Conservation (phyloP, 129 eudicot genomes). For the Artemisia annua region DNA sequence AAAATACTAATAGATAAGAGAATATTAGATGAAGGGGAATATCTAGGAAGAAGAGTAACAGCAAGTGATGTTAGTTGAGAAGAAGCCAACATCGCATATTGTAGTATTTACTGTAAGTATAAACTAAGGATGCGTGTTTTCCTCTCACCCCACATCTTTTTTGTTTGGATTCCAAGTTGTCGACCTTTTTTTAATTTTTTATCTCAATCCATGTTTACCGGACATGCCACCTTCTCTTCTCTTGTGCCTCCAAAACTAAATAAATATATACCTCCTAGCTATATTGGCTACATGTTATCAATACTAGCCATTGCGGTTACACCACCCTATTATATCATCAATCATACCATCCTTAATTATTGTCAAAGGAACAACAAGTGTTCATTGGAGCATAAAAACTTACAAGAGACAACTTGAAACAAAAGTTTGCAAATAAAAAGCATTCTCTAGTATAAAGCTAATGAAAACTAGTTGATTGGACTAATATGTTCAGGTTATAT, state of each 20-base stretch:
- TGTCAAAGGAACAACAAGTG: too few relatives aligned
- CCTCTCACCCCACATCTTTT: slow-evolving; percentile 44
- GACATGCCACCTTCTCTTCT: not conserved
- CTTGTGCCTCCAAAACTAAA: not conserved
- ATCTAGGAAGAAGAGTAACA: slow-evolving; percentile 1
- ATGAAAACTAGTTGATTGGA: too few relatives aligned
- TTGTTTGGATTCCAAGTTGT: slow-evolving; percentile 9
- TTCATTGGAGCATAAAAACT: too few relatives aligned
- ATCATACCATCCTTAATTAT: too few relatives aligned
- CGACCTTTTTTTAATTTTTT: not conserved
- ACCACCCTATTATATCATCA: too few relatives aligned
- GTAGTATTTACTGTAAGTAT: slow-evolving; percentile 4
- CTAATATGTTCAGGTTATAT: too few relatives aligned
- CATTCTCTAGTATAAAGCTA: too few relatives aligned
- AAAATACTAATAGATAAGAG: too few relatives aligned
- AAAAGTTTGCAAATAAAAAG: too few relatives aligned
- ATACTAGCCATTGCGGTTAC: too few relatives aligned
- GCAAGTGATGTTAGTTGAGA: slow-evolving; percentile 1
- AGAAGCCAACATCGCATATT: slow-evolving; percentile 1
- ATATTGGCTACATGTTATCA: not conserved
- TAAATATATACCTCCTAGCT: not conserved
- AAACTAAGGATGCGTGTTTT: slow-evolving; percentile 38
- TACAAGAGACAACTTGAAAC: too few relatives aligned
- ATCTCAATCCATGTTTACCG: slow-evolving; percentile 1
- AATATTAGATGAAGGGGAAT: not conserved